Conservation (phyloP, 345 rosid species). For the Eutrema heterophyllum region DNA sequence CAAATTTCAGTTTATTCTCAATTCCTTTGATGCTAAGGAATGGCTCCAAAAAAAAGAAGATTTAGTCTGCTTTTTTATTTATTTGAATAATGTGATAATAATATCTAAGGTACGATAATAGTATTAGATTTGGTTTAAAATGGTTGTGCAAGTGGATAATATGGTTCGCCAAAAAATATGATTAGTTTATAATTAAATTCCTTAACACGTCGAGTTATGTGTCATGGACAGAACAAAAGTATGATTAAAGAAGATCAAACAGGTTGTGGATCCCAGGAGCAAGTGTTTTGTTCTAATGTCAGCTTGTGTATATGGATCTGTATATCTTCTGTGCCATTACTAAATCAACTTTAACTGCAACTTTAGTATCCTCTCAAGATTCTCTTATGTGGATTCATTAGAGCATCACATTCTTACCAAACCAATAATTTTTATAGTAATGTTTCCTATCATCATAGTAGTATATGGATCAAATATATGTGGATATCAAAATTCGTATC, state of each 20-base stretch:
- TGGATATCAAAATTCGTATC: neutral
- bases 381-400: neutral
- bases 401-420: neutral
- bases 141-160: conserved; percentile 15
- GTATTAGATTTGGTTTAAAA: neutral
- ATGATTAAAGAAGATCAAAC: conserved; percentile 21
- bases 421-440: neutral
- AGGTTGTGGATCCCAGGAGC: conserved; percentile 18
- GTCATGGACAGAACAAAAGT: conserved; percentile 30
- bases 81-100: neutral
- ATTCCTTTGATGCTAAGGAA: conserved; percentile 24
- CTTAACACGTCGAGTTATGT: neutral
- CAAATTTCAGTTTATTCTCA: neutral
- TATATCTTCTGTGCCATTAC: neutral
- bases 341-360: neutral
- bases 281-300: conserved; percentile 8
- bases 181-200: conserved; percentile 6
- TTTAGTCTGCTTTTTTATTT: neutral
- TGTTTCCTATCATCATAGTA: neutral
- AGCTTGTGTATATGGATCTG: neutral
- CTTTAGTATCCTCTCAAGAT: neutral
- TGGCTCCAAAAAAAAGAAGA: neutral
- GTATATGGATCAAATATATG: neutral
- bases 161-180: neutral
- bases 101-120: neutral